Conservation (phyloP, 2,329 filamentous ascomycete genomes). For the Aspergillus tamarii region DNA sequence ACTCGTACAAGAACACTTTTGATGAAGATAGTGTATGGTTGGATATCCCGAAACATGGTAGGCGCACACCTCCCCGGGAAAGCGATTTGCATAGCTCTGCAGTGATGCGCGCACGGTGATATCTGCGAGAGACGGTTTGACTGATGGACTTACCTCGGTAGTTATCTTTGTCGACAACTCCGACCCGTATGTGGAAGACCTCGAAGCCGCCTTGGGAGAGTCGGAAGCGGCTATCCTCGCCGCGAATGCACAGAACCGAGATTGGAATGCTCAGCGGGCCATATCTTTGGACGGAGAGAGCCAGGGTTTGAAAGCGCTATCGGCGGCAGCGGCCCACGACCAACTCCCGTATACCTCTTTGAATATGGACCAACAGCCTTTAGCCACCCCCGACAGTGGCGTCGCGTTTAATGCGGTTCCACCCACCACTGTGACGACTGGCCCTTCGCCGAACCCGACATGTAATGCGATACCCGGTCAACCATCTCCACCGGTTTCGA, state of each 20-base stretch:
- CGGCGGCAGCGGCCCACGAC: constrained; percentile 53
- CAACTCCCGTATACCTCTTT: constrained; percentile 34
- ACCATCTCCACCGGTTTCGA: constrained; percentile 48
- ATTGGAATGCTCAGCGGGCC: constrained; percentile 37
- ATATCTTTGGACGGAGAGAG: constrained; percentile 41
- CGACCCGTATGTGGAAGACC: constrained; percentile 62
- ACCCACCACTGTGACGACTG: constrained; percentile 26
- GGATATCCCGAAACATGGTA: constrained; percentile 62
- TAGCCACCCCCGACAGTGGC: constrained; percentile 22
- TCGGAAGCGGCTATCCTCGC: constrained; percentile 34
- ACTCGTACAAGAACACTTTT: constrained; percentile 69
- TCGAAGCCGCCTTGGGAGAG: constrained; percentile 39
- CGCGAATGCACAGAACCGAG: constrained; percentile 32
- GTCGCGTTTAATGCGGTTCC: constrained; percentile 26
- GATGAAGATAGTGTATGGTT: constrained; percentile 64
- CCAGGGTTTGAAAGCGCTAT: constrained; percentile 59
- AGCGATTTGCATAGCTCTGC: background rate
- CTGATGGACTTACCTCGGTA: constrained; percentile 26
- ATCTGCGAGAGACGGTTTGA: constrained; percentile 5
- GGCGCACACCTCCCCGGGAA: constrained; percentile 12
- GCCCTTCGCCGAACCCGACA: constrained; percentile 38
- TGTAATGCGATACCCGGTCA: constrained; percentile 37
- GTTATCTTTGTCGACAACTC: constrained; percentile 66
- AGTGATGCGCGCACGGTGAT: background rate
- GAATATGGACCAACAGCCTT: constrained; percentile 28